phyloP scores from a whole-genome alignment of 129 eudicot genomes.

The Cynara cardunculus region DNA sequence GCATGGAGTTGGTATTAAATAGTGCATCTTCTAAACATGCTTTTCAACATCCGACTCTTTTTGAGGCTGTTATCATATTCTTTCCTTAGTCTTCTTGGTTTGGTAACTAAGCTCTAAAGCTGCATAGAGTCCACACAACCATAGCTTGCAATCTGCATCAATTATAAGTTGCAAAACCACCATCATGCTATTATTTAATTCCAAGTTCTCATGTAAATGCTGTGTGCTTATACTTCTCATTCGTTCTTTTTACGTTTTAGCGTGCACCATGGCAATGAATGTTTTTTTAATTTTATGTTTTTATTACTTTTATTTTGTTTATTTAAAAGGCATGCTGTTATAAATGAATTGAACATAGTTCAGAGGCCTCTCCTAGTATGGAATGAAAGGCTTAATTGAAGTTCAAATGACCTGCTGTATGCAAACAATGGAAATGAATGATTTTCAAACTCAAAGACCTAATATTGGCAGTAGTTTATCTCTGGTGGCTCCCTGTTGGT shows the following conservation, averaged over 20 bases:
- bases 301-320: too few relatives aligned
- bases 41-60: not conserved
- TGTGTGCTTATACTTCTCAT: not conserved
- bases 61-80: not conserved
- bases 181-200: not conserved
- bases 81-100: too few relatives aligned
- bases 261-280: not conserved
- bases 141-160: not conserved
- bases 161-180: not conserved
- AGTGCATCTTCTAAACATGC: not conserved
- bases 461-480: conserved; percentile 36
- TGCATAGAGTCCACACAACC: not conserved
- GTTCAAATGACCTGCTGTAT: too few relatives aligned
- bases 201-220: not conserved
- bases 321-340: too few relatives aligned
- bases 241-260: not conserved
- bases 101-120: not conserved
- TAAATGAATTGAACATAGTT: too few relatives aligned
- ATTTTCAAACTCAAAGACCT: conserved; percentile 21
- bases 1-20: not conserved
- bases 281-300: too few relatives aligned
- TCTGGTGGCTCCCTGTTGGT: too few relatives aligned
- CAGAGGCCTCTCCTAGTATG: too few relatives aligned
- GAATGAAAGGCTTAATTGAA: too few relatives aligned
- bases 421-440: too few relatives aligned